These are phyloP conservation scores for Chalara sp. DNA, from an alignment of 2,329 filamentous ascomycete genomes.

Conservation along the genomic window DNA sequence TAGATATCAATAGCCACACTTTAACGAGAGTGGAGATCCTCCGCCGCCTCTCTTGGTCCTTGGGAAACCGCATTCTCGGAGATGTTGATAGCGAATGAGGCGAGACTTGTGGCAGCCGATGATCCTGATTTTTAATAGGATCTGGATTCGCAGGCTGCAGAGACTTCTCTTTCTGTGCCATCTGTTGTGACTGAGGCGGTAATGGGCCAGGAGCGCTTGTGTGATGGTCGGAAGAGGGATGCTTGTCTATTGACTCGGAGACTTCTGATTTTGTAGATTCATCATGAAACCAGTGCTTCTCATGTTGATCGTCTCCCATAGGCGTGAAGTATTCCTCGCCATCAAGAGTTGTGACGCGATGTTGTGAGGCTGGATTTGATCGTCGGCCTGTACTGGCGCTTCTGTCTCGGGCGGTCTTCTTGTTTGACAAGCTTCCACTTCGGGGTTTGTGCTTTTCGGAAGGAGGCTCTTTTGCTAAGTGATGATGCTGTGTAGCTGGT, in stretches of 20 bases:
- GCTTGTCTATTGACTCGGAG: too few species aligned
- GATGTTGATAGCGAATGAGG: conserved; percentile 14
- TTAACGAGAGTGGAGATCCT: conserved; percentile 56
- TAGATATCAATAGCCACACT: conserved; percentile 86
- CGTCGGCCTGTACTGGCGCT: conserved; percentile 40
- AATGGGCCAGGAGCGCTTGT: conserved; percentile 6
- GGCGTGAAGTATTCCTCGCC: conserved; percentile 46
- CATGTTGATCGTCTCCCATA: conserved; percentile 31
- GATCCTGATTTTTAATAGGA: conserved; percentile 12
- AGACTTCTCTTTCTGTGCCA: conserved; percentile 17
- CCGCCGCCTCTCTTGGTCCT: conserved; percentile 43
- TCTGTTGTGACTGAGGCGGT: conserved; percentile 20
- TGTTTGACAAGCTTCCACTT: conserved; percentile 30
- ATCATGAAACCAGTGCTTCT: conserved; percentile 29
- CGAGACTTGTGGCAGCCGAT: conserved; percentile 9
- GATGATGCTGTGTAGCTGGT: conserved; percentile 27
- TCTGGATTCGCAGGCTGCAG: conserved; percentile 10
- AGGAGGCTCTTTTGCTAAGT: conserved; percentile 21
- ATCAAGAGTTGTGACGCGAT: conserved; percentile 38
- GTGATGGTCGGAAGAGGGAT: too few species aligned
- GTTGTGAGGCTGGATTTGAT: not conserved
- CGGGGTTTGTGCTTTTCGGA: conserved; percentile 30
- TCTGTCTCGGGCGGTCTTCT: conserved; percentile 43
- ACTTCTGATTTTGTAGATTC: not conserved
- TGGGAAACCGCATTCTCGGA: conserved; percentile 39